Evolutionary conservation across 192 early-diverging fungal species (phyloP).

Genomic region (Diversispora epigaea): DNA sequence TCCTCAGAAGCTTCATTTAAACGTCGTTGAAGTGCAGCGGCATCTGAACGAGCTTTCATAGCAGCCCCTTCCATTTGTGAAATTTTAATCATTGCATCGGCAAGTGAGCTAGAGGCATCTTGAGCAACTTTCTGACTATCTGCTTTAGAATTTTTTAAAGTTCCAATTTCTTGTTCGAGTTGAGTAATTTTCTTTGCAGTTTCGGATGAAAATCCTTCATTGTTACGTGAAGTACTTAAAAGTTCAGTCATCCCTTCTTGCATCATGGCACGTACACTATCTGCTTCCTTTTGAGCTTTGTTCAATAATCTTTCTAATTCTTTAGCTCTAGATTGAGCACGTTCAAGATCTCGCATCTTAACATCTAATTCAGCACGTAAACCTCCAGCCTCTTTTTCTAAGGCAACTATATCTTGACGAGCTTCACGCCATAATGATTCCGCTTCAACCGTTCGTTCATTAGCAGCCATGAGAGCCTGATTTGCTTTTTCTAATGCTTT

Average conservation of each 20-base stretch:
- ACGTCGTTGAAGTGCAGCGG: slow-evolving; percentile 41
- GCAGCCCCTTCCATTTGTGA: slow-evolving; percentile 49
- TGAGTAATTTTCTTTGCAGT: slow-evolving; percentile 32
- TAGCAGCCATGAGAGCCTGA: slow-evolving; percentile 38
- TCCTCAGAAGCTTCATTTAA: slow-evolving; percentile 47
- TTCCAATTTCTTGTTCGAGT: slow-evolving; percentile 42
- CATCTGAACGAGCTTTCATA: slow-evolving; percentile 48
- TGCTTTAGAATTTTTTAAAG: slow-evolving; percentile 33
- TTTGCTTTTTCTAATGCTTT: slow-evolving; percentile 47
- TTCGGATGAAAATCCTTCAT: slow-evolving; percentile 29
- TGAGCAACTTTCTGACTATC: slow-evolving; percentile 37
- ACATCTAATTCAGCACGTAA: slow-evolving; percentile 42
- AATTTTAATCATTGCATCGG: slow-evolving; percentile 46
- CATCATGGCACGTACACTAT: slow-evolving; percentile 40
- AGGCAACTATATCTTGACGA: slow-evolving; percentile 40
- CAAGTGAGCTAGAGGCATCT: slow-evolving; percentile 38
- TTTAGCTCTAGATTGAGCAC: slow-evolving; percentile 38
- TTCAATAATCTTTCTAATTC: slow-evolving; percentile 44
- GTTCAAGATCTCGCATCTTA: slow-evolving; percentile 39
- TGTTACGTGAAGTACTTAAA: slow-evolving; percentile 35
- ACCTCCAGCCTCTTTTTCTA: slow-evolving; percentile 38
- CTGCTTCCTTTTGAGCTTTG: slow-evolving; percentile 44
- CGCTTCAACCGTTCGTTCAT: slow-evolving; percentile 42
- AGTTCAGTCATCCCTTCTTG: slow-evolving; percentile 46
- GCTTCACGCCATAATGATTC: slow-evolving; percentile 44